Percentiles rank a stretch among this genome's conserved stretches.
Conservation (phyloP, 176 grass and related monocot species). For the Hyparrhenia diplandra region DNA sequence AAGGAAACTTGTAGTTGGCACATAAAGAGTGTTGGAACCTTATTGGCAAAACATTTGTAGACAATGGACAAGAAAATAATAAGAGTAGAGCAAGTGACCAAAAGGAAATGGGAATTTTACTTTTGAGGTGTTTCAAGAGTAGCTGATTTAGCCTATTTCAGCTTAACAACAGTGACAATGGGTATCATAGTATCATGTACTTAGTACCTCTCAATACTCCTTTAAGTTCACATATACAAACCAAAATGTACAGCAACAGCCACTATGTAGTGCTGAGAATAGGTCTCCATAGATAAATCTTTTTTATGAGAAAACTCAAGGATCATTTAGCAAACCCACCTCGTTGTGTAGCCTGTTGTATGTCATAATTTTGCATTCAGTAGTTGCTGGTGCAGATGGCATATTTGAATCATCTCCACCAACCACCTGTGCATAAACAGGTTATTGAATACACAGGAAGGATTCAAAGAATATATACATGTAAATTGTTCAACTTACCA, state of each 20-base stretch:
- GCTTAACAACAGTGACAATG: constrained; percentile 1
- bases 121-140: background rate
- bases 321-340: constrained; percentile 32
- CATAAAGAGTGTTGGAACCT: background rate
- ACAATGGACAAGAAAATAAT: background rate
- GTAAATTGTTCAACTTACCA: constrained; percentile 50
- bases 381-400: constrained; percentile 40
- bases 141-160: background rate
- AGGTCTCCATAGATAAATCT: background rate
- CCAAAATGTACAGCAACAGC: background rate
- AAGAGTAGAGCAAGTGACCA: background rate
- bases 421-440: constrained; percentile 61
- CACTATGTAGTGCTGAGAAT: background rate
- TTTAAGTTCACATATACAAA: background rate
- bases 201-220: background rate
- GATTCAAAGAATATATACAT: background rate
- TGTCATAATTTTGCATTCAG: constrained; percentile 60
- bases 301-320: background rate
- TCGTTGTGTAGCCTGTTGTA: constrained; percentile 53
- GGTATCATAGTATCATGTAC: background rate
- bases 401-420: constrained; percentile 61
- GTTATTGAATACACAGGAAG: background rate
- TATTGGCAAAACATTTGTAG: background rate
- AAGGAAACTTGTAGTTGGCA: background rate
- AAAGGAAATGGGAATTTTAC: background rate